Base-by-base conservation (phyloP, 257 asterid species). In the Salvia hispanica region DNA sequence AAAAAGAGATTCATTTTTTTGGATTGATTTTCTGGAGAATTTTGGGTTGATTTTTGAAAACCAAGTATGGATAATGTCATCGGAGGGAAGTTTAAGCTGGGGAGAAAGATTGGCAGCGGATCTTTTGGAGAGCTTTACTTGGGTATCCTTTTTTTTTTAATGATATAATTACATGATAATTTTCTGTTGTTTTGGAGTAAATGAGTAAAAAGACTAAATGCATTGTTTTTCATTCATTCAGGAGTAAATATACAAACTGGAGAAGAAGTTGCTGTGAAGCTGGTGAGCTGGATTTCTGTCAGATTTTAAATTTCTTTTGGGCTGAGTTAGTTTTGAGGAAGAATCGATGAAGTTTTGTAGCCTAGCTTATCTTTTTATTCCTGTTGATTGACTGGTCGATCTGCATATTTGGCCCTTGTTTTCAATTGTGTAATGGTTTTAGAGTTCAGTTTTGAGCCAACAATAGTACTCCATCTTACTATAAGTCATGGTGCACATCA, bases 71-170 rank as follows among this genome's bases (percentile, higher is more conserved):
- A 88, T 86, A 95, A 86, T 70, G 89, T 90, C 31, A 72, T 93
- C 66, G 96, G 96, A 68, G 94, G 90, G 70, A 93, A 90, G 88
- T 93, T 88, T 81, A 93, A 88, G 86, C 94, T 93, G 48, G 96
- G 98, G 67, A 83, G 96, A 61, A 93, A 93, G 88, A 90, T 93
- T 80, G 98, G 98, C 13, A 83, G 95, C 68, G 97, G 98, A 85
- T 93, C 98, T 64, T 93, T 93, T 77, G 98, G 98, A 71, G 98
- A 93, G 81, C 97, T 93, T 54, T 93, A 83, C 79, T 78, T 93
- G 86, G 98, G 97, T 88, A 86, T 67, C n/a, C n/a, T n/a, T 43
- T 16, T 74, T 67, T 8, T 66, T 65, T 66, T 65, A 13, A 13
- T 28, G 58, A 68, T 45, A 64, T 45, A 64, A 12, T 45, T 48